Evolutionary conservation across 1,139 yeast genomes (phyloP).

Genomic region (Kodamaea suecica): DNA sequence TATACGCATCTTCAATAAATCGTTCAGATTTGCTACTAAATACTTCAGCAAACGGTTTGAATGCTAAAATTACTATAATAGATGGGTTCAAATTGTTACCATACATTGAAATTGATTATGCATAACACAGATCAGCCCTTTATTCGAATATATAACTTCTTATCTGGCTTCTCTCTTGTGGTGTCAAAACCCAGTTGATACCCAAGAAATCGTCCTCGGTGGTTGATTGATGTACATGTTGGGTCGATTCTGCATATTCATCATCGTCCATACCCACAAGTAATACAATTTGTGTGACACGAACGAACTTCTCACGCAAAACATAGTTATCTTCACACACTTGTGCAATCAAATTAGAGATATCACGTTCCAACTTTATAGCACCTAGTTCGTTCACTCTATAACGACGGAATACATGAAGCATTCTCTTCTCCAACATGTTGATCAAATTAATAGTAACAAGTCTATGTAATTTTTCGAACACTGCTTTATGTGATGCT

Average conservation of each 20-base stretch:
- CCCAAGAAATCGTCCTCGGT: conserved; percentile 29
- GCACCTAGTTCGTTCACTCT: conserved; percentile 80
- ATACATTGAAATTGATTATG: too few relatives aligned
- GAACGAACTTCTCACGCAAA: conserved; percentile 71
- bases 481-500: conserved; percentile 48
- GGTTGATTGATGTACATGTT: conserved; percentile 22
- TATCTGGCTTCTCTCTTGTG: conserved; percentile 66
- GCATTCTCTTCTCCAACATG: conserved; percentile 63
- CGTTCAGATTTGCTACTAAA: too few relatives aligned
- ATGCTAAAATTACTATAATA: too few relatives aligned
- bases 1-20: too few relatives aligned
- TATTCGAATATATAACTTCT: conserved; percentile 37
- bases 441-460: conserved; percentile 52
- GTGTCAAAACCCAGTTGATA: conserved; percentile 78
- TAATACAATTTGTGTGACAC: conserved; percentile 80
- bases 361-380: conserved; percentile 77
- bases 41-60: too few relatives aligned
- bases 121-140: too few relatives aligned
- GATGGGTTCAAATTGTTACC: too few relatives aligned
- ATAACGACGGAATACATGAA: conserved; percentile 56
- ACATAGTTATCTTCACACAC: conserved; percentile 62
- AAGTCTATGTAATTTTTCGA: conserved; percentile 45
- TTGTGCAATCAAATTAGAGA: conserved; percentile 68
- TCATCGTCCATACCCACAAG: conserved; percentile 83
- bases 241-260: conserved; percentile 48